Evolutionary conservation across 768 basidiomycete species (phyloP).

Genomic region (Rhodotorula kratochvilovae): DNA sequence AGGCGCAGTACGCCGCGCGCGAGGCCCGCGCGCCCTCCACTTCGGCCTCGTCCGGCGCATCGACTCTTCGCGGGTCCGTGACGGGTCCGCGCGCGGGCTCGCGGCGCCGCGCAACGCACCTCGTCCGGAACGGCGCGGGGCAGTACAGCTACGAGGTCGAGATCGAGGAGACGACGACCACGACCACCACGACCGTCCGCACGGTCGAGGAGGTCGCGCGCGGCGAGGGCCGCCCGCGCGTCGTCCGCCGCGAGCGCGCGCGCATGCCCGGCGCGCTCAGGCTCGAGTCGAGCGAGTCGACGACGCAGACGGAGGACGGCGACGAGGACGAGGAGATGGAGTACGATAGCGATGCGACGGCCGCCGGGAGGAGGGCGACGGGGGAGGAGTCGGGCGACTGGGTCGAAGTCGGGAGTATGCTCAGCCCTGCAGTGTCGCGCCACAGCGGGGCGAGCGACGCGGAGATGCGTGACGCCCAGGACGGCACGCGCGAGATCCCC

Average conservation of each 20-base stretch:
- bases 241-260: background rate
- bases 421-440: background rate
- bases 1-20: background rate
- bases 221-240: background rate
- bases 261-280: background rate
- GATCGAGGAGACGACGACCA: conserved; percentile 42
- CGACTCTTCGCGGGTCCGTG: background rate
- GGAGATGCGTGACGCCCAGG: background rate
- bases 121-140: background rate
- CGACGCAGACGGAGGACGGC: background rate
- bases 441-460: background rate
- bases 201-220: conserved; percentile 3
- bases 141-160: conserved; percentile 38
- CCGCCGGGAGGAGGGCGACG: background rate
- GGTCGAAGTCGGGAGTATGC: conserved; percentile 44
- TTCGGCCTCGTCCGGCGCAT: background rate
- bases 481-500: background rate
- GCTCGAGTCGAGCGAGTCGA: background rate
- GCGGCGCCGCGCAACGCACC: background rate
- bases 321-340: background rate
- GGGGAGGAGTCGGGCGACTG: conserved; percentile 42
- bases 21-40: background rate
- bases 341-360: background rate
- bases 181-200: conserved; percentile 20
- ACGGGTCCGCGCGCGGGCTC: background rate